Percentiles rank a stretch among this genome's conserved stretches.
These are phyloP conservation scores for Candida buenavistaensis DNA, from an alignment of 1,139 yeast species.

Conservation along the genomic window DNA sequence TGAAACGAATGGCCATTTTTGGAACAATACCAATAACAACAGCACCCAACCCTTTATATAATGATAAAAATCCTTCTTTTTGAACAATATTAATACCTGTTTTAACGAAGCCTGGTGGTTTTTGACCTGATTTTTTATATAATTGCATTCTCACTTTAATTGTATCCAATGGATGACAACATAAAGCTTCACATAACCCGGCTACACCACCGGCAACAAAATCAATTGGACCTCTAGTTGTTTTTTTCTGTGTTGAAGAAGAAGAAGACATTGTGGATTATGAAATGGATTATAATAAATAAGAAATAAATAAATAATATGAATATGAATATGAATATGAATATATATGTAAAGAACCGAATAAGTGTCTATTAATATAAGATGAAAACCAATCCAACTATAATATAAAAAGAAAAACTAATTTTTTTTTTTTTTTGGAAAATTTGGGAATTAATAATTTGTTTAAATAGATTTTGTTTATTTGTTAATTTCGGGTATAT, in stretches of 20 bases:
- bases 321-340: too few species aligned
- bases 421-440: too few species aligned
- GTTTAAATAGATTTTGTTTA: too few species aligned
- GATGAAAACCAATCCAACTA: too few species aligned
- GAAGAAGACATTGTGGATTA: slow-evolving; percentile 18
- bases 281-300: background rate
- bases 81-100: slow-evolving; percentile 80
- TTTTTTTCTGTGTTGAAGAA: slow-evolving; percentile 17
- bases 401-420: too few species aligned
- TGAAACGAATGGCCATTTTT: slow-evolving; percentile 95
- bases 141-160: slow-evolving; percentile 97
- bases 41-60: slow-evolving; percentile 95
- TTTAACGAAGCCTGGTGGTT: slow-evolving; percentile 80
- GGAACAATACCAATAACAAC: slow-evolving; percentile 97
- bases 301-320: slow-evolving; percentile 9
- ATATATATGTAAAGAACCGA: too few species aligned
- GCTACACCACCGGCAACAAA: slow-evolving; percentile 96
- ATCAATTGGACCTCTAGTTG: slow-evolving; percentile 59
- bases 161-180: slow-evolving; percentile 95
- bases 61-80: slow-evolving; percentile 80
- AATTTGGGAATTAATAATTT: too few species aligned
- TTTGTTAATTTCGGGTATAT: too few species aligned
- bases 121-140: slow-evolving; percentile 60
- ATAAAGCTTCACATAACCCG: slow-evolving; percentile 91
- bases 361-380: too few species aligned